Conservation (phyloP, 1,284 basidiomycete genomes). For the Irpex sp. region DNA sequence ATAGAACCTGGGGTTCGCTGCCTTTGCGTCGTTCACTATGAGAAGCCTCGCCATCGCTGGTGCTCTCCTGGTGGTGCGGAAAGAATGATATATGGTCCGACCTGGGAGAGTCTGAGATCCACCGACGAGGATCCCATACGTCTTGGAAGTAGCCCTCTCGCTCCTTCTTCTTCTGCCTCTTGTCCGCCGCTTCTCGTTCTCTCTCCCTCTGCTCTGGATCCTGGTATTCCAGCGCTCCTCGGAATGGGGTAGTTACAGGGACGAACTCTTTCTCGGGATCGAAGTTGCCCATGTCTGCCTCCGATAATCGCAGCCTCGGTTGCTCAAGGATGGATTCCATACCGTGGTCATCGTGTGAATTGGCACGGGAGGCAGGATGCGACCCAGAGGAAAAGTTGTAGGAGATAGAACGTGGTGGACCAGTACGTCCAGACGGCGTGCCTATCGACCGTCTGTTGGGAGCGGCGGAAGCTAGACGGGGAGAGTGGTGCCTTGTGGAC, state of each 20-base stretch:
- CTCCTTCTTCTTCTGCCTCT: slow-evolving; percentile 51
- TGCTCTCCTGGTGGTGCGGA: background rate
- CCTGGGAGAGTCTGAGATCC: slow-evolving; percentile 52
- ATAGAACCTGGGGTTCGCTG: background rate
- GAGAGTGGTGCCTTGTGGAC: background rate
- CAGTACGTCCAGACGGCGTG: slow-evolving; percentile 62
- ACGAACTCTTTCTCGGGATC: slow-evolving; percentile 26
- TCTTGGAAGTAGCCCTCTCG: slow-evolving; percentile 44
- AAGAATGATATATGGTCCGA: slow-evolving; percentile 34
- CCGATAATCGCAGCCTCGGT: slow-evolving; percentile 21
- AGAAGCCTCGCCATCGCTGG: background rate
- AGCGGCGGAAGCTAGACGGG: background rate
- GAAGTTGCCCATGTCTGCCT: slow-evolving; percentile 19
- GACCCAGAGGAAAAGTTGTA: slow-evolving; percentile 52
- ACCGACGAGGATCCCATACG: slow-evolving; percentile 45
- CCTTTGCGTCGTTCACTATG: background rate
- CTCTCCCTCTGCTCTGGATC: slow-evolving; percentile 32
- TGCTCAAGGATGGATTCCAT: slow-evolving; percentile 14
- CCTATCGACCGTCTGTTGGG: slow-evolving; percentile 7
- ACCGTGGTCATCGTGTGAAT: slow-evolving; percentile 15
- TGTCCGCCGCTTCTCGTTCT: slow-evolving; percentile 40
- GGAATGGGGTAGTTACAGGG: slow-evolving; percentile 39
- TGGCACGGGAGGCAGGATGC: slow-evolving; percentile 29
- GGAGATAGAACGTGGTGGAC: slow-evolving; percentile 68
- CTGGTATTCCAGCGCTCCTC: slow-evolving; percentile 53